A percentile compares a stretch with the other conserved stretches of the same genome.
phyloP scores from a whole-genome alignment of 257 asterid species.

The Plectranthus barbatus region DNA sequence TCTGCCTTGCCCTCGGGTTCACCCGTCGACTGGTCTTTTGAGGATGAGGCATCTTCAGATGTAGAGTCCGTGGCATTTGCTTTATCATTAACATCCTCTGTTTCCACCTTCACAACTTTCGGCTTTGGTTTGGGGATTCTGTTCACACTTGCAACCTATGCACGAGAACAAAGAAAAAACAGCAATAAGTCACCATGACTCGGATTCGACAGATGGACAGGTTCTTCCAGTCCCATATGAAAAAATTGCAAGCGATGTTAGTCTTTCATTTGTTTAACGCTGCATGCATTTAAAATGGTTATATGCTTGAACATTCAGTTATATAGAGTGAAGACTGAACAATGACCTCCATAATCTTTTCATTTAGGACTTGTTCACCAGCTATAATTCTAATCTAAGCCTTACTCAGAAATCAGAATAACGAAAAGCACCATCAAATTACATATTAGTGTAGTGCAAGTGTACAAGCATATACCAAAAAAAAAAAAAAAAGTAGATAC shows the following conservation, averaged over 20 bases:
- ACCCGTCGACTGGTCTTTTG: slow-evolving; percentile 30
- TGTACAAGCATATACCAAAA: background rate
- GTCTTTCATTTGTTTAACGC: background rate
- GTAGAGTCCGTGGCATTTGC: slow-evolving; percentile 28
- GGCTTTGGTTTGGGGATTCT: slow-evolving; percentile 95
- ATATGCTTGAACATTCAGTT: background rate
- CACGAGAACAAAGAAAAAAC: background rate
- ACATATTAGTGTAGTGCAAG: background rate
- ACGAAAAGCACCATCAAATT: background rate
- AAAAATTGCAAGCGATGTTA: background rate
- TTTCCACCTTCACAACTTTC: slow-evolving; percentile 51
- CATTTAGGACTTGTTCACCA: background rate
- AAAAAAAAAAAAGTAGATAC: background rate
- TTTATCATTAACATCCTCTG: slow-evolving; percentile 34
- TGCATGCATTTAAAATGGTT: background rate
- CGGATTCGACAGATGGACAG: background rate
- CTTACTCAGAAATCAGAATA: background rate
- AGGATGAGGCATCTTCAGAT: slow-evolving; percentile 46
- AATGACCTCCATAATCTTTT: background rate
- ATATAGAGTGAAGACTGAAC: background rate
- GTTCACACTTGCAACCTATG: slow-evolving; percentile 65
- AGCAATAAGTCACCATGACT: background rate
- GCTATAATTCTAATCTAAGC: background rate
- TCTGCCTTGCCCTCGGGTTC: slow-evolving; percentile 40
- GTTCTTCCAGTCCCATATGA: background rate